Evolutionary conservation across 192 early-diverging fungal species (phyloP).

Genomic region (Backusella australiensis): DNA sequence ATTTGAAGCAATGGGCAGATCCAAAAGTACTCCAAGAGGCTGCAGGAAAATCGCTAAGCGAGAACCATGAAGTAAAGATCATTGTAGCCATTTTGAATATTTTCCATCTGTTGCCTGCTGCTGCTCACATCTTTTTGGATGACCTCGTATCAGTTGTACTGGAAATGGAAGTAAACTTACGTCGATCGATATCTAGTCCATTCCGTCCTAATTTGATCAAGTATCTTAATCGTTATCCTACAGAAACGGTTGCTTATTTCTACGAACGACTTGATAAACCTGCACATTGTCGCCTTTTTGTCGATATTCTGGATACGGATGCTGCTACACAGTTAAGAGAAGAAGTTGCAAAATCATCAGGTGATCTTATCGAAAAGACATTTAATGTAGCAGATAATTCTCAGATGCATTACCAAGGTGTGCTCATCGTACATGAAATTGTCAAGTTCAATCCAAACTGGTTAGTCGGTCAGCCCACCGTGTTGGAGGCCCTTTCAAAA

Average conservation of each 20-base stretch:
- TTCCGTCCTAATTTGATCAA: constrained; percentile 89
- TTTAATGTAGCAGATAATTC: constrained; percentile 30
- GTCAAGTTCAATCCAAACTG: constrained; percentile 51
- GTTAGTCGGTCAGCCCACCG: constrained; percentile 38
- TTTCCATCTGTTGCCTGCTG: constrained; percentile 87
- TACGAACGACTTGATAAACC: constrained; percentile 62
- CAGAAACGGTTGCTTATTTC: constrained; percentile 86
- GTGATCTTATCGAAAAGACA: constrained; percentile 51
- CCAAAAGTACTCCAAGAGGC: constrained; percentile 79
- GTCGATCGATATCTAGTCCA: constrained; percentile 86
- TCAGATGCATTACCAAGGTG: constrained; percentile 52
- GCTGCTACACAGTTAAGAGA: constrained; percentile 58
- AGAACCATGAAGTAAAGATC: constrained; percentile 92
- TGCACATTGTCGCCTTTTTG: constrained; percentile 64
- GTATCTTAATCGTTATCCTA: constrained; percentile 87
- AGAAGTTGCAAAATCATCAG: constrained; percentile 60
- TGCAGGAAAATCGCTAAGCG: constrained; percentile 78
- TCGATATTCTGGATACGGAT: constrained; percentile 52
- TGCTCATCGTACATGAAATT: constrained; percentile 59
- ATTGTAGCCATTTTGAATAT: constrained; percentile 93
- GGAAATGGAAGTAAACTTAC: constrained; percentile 79
- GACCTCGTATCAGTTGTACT: constrained; percentile 87
- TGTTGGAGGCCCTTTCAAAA: constrained; percentile 53
- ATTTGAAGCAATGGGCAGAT: constrained; percentile 91
- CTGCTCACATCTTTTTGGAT: constrained; percentile 90